phyloP scores from a whole-genome alignment of 371 early-diverging fungal species.

The Saksenaea vasiformis region DNA sequence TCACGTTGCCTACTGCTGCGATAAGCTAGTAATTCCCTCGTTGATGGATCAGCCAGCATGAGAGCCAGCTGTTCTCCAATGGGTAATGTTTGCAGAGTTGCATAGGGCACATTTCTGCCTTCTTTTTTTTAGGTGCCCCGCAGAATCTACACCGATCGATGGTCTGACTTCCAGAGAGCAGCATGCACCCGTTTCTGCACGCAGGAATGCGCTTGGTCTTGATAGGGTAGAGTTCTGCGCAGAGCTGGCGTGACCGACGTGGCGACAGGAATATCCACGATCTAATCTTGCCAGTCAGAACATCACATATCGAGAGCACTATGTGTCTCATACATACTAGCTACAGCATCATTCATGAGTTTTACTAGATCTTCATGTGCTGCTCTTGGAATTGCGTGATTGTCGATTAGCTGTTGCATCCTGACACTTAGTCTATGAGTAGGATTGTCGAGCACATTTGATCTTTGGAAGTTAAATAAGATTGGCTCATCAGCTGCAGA shows the following conservation, averaged over 20 bases:
- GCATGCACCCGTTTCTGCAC: not conserved
- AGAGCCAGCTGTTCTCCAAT: not conserved
- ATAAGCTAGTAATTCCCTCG: not conserved
- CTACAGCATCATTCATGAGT: not conserved
- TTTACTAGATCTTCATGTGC: not conserved
- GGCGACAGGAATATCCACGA: not conserved
- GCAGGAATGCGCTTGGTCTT: not conserved
- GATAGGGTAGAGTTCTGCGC: not conserved
- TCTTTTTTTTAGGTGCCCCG: not conserved
- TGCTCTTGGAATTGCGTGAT: not conserved
- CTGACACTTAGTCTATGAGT: not conserved
- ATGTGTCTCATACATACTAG: no score
- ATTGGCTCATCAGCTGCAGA: no score
- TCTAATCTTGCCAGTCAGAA: not conserved
- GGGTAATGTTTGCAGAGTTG: not conserved
- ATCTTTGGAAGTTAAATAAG: no score
- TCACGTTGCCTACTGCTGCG: not conserved
- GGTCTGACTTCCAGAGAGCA: not conserved
- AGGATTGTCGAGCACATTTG: not conserved
- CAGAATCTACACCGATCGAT: not conserved
- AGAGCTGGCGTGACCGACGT: not conserved
- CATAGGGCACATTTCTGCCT: not conserved
- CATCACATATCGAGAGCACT: not conserved
- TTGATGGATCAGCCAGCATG: not conserved
- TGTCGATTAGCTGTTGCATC: not conserved